These are phyloP conservation scores for Xylaria sp. DNA, from an alignment of 2,329 filamentous ascomycete genomes.

Conservation along the genomic window DNA sequence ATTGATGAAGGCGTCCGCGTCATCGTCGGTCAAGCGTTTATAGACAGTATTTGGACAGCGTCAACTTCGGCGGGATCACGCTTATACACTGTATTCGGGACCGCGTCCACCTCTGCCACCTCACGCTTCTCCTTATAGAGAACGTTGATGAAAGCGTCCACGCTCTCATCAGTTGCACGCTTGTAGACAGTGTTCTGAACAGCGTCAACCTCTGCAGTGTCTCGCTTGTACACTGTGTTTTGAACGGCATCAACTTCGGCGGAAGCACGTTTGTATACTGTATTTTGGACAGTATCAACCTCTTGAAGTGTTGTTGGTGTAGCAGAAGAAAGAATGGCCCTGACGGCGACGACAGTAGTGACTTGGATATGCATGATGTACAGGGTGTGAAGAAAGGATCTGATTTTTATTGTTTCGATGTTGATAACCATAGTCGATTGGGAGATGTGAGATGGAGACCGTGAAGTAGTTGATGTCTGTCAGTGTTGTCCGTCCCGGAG, in stretches of 20 bases:
- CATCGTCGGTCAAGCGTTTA: constrained; percentile 5
- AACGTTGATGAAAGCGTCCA: neutral
- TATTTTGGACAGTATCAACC: too few relatives aligned
- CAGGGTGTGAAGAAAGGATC: neutral
- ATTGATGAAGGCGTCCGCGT: constrained; percentile 13
- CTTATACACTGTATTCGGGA: neutral
- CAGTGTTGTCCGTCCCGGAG: too few relatives aligned
- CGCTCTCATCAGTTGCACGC: neutral
- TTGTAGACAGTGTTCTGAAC: neutral
- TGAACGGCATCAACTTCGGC: neutral
- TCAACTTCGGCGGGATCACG: neutral
- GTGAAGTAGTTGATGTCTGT: neutral
- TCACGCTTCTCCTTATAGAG: neutral
- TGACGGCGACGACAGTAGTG: neutral
- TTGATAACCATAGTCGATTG: neutral
- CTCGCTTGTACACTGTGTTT: neutral
- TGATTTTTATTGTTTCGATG: neutral
- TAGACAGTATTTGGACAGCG: constrained; percentile 10
- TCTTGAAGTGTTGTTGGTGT: constrained; percentile 1
- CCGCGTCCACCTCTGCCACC: neutral
- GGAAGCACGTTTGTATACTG: too few relatives aligned
- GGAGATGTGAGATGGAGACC: neutral
- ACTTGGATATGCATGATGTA: constrained; percentile 20
- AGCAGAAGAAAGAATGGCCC: constrained; percentile 10
- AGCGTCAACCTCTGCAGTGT: neutral